Percentiles rank a stretch among this genome's conserved stretches.
Evolutionary conservation across 768 basidiomycete species (phyloP).

Genomic region (Tubosaeta sp.): DNA sequence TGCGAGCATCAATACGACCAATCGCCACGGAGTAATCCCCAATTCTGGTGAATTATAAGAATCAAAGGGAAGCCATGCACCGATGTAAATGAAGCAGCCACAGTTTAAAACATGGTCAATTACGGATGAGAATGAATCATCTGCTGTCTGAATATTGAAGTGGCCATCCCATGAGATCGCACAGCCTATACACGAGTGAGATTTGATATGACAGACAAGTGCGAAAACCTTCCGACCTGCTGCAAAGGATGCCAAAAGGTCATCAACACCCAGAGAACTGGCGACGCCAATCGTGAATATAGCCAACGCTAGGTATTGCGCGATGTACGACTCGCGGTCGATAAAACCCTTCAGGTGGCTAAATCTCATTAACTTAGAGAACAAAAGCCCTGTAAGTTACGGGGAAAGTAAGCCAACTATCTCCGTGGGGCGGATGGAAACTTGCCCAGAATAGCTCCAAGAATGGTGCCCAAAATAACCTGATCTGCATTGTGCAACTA

Average conservation of each 20-base stretch:
- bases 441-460: constrained; percentile 57
- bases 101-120: constrained; percentile 86
- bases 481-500: constrained; percentile 50
- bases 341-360: constrained; percentile 60
- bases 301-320: constrained; percentile 74
- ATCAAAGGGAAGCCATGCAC: constrained; percentile 79
- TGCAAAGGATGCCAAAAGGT: constrained; percentile 86
- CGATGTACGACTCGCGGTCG: constrained; percentile 82
- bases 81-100: constrained; percentile 77
- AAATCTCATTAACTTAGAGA: constrained; percentile 70
- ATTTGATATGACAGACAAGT: not conserved
- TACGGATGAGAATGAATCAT: constrained; percentile 84
- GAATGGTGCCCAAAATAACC: constrained; percentile 66
- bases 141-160: constrained; percentile 75
- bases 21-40: constrained; percentile 65
- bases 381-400: constrained; percentile 53
- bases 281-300: constrained; percentile 77
- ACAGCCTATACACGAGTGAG: constrained; percentile 47
- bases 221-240: constrained; percentile 45
- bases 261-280: constrained; percentile 78
- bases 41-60: constrained; percentile 52
- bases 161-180: constrained; percentile 92
- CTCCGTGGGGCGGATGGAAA: not conserved
- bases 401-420: not conserved
- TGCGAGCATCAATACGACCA: constrained; percentile 60